Percentiles rank a stretch among this genome's conserved stretches.
Conservation (phyloP, 441 rosid genomes). For the Cnidoscolus chayamansa region DNA sequence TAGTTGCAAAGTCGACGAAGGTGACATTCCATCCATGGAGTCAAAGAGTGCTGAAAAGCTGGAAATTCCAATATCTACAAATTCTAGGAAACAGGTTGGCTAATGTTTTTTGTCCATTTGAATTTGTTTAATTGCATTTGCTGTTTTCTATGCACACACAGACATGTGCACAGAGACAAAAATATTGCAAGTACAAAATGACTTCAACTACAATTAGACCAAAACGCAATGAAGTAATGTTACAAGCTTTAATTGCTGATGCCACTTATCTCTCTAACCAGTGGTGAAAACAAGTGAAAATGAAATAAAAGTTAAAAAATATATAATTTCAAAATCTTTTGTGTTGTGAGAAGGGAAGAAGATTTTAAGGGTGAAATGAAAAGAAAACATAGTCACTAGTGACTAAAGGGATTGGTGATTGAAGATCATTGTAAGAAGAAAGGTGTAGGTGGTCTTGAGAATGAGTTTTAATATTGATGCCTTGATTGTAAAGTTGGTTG, state of each 20-base stretch:
- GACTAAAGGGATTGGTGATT: not conserved
- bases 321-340: not conserved
- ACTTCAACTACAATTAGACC: too few relatives aligned
- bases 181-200: too few relatives aligned
- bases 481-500: not conserved
- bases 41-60: slow-evolving; percentile 43
- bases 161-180: too few relatives aligned
- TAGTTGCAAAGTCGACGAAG: slow-evolving; percentile 34
- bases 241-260: too few relatives aligned
- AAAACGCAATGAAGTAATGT: too few relatives aligned
- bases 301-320: too few relatives aligned
- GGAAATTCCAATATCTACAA: slow-evolving; percentile 53
- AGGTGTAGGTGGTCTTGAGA: not conserved
- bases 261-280: too few relatives aligned
- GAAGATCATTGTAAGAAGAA: not conserved
- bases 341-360: not conserved
- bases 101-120: not conserved
- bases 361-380: not conserved
- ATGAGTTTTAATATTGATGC: not conserved
- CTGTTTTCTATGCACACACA: too few relatives aligned
- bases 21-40: slow-evolving; percentile 25
- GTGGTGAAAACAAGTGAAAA: too few relatives aligned
- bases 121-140: too few relatives aligned
- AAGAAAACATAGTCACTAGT: not conserved
- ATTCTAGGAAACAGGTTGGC: slow-evolving; percentile 47